Evolutionary conservation across 2,329 filamentous ascomycete species (phyloP).

Genomic region (Pestalotiopsis fici): DNA sequence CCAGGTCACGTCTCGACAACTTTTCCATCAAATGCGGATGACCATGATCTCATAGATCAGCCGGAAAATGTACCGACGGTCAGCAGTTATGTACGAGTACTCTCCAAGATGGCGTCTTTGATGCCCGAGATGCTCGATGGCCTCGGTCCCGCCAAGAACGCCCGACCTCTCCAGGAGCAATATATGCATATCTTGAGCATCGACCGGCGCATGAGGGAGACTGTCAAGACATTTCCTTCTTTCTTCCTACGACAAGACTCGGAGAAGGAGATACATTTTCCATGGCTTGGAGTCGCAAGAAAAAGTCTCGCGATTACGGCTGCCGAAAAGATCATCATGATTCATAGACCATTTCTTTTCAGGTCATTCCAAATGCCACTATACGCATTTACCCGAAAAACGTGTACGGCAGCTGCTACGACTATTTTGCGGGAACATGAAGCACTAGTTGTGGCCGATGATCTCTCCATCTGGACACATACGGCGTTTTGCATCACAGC

Average conservation of each 20-base stretch:
- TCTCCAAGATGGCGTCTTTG: constrained; percentile 1
- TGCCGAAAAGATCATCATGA: constrained; percentile 4
- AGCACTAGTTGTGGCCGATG: background rate
- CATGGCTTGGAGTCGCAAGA: background rate
- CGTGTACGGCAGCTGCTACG: background rate
- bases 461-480: constrained; percentile 3
- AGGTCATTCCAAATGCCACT: background rate
- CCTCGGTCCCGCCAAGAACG: background rate
- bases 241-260: background rate
- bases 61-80: background rate
- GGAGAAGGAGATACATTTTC: background rate
- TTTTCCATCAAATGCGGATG: background rate
- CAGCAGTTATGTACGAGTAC: background rate
- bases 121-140: background rate
- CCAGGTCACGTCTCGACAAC: background rate
- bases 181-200: constrained; percentile 4
- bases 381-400: background rate
- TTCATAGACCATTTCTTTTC: background rate
- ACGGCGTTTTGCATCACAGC: constrained; percentile 2
- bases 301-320: background rate
- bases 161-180: background rate
- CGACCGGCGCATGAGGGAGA: background rate
- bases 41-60: background rate
- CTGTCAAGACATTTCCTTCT: background rate
- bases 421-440: constrained; percentile 1